Conservation (phyloP, 1,284 basidiomycete genomes). For the Moesziomyces parantarcticus region DNA sequence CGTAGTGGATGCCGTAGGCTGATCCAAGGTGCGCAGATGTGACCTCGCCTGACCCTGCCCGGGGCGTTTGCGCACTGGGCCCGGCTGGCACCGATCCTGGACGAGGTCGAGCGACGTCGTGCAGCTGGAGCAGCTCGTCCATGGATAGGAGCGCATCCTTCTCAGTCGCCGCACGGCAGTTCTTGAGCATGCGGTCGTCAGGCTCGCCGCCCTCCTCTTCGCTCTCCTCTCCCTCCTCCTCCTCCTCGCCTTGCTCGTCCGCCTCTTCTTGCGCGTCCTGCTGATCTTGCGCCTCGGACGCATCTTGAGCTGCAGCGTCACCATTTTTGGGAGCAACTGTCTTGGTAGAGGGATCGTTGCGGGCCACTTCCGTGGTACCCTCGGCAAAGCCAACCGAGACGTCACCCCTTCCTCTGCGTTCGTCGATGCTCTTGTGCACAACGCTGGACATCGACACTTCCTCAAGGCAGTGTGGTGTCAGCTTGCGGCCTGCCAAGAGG, state of each 20-base stretch:
- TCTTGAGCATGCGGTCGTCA: slow-evolving; percentile 77
- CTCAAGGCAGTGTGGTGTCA: slow-evolving; percentile 68
- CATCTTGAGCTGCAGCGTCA: neutral
- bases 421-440: slow-evolving; percentile 82
- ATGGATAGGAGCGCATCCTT: slow-evolving; percentile 80
- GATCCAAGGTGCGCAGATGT: slow-evolving; percentile 16
- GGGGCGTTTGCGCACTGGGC: no score
- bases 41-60: neutral
- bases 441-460: slow-evolving; percentile 77
- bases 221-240: slow-evolving; percentile 16
- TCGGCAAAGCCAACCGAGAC: slow-evolving; percentile 40
- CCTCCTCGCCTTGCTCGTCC: slow-evolving; percentile 32
- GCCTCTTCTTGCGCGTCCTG: slow-evolving; percentile 7
- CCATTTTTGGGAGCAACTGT: slow-evolving; percentile 52
- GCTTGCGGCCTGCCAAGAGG: slow-evolving; percentile 74
- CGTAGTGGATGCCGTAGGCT: slow-evolving; percentile 71
- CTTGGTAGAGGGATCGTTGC: slow-evolving; percentile 43
- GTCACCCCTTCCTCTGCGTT: slow-evolving; percentile 52
- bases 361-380: slow-evolving; percentile 56
- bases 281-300: neutral
- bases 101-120: slow-evolving; percentile 66
- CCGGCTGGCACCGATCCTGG: slow-evolving; percentile 4
- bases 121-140: slow-evolving; percentile 75
- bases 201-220: slow-evolving; percentile 31
- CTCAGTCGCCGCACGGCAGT: slow-evolving; percentile 75